Evolutionary conservation across 352 stramenopile genomes (phyloP), one percentile per base, ranked within the genome.

Genomic region (Globisporangium alternatum): DNA sequence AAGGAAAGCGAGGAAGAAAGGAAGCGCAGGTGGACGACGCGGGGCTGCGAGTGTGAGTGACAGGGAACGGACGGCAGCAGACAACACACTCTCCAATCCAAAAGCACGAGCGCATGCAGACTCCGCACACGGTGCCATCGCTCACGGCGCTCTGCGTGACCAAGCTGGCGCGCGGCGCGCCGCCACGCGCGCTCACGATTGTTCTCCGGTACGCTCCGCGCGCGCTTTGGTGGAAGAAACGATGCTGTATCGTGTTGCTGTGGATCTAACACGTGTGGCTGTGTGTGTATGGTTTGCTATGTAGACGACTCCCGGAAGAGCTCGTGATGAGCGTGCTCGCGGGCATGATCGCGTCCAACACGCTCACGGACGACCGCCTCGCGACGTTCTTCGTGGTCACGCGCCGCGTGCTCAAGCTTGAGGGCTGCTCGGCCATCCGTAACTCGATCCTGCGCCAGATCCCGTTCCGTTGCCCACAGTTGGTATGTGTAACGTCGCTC

Each of bases 371-470:
- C 72, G 85, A 94, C 72, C 87, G 87, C 1, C 74, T 96, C 47
- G 77, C 80, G 31, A 78, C 84, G 30, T 96, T 96, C 69, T 93
- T 93, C 67, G 88, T 83, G 65, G 76, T 89, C 63, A 80, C 78
- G 41, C 83, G 83, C 17, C 81, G 76, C 61, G 87, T 93, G 31
- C 76, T 96, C 22, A 77, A 75, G 44, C 84, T 96, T 21, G 67
- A 80, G 13, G 81, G 80, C 62, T 96, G 88, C 69, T 81, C 72
- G 33, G 69, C 74, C 47, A 95, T 96, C 65, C 86, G 88, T 47
- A 95, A 96, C 66, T 96, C 88, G 63, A 88, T 95, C 43, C 63
- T 96, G 47, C 84, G 88, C 7, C 88, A 95, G 69, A 96, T 96
- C 57, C 88, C 88, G 7, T 87, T 89, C 54, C 83, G 83, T 37